Base-by-base conservation (phyloP, 768 basidiomycete genomes). In the Boletus tomentosulus region DNA sequence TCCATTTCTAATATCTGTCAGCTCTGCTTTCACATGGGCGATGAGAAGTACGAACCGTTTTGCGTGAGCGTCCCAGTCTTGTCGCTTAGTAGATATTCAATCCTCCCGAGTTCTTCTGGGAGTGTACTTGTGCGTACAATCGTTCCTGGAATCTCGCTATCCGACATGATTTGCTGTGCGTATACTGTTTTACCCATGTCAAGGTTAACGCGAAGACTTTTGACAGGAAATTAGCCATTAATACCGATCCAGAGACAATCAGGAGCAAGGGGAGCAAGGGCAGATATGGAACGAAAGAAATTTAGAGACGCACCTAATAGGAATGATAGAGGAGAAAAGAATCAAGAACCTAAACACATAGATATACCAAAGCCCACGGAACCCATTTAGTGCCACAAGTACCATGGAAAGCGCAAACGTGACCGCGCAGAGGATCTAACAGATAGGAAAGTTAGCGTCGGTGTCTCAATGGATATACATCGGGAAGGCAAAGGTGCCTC, bases 121-220 rank as follows among this genome's bases (percentile, higher is more conserved):
- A 99, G 77, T 0, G 97, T 99, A 63, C 89, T 92, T n/a, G 97
- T 98, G 13, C 97, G 80, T 8, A 98, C 97, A 57, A 98, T 97
- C 4, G 97, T 97, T 45, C 86, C 84, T 4, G 94, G 92, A 60
- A 99, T 99, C 71, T 98, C 92, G 43, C 62, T 66, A 72, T 98
- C 97, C 48, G 83, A 86, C 87, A 95, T 93, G 53, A 98, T 98
- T 59, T 94, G 90, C 41, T 89, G 86, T 0, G 92, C 94, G 62
- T 99, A 99, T 41, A 98, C 89, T 1, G 95, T 98, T 73, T 99
- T 99, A 53, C 97, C 97, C 95, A 99, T 98, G 70, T 99, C 97
- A 50, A 99, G 80, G 62, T 99, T 99, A 50, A 99, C 96, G n/a
- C 97, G 89, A 51, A 99, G 76, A 78, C 95, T 98, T 6, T 49